Base-by-base conservation (phyloP, 345 rosid genomes). In the Xanthoceras sorbifolium region DNA sequence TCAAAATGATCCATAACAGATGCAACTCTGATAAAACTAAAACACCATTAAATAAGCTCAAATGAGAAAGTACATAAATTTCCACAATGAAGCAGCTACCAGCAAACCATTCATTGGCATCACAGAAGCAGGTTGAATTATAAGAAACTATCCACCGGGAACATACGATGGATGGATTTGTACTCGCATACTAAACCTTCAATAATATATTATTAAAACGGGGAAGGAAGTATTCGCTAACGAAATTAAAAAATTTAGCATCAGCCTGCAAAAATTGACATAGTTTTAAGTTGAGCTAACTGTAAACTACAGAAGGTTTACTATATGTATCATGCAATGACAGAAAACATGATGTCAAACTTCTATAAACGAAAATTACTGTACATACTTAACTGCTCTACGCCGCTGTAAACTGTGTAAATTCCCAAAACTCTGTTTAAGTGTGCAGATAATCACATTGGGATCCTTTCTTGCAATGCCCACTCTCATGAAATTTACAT, bases 391-490 rank as follows among this genome's bases (percentile, higher is more conserved):
- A 69, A 79, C 82, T 71, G 71, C 67, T 34, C 77, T 78, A 80
- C 8, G 48, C 71, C 64, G 72, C 82, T 62, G 32, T 66, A n/a
- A 23, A 50, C 4, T 50, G 8, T 9, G 8, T 9, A 72, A 76
- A 73, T 61, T 77, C 67, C 63, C 67, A 73, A 66, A 68, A 38
- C 75, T 84, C 79, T 20, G 8, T 17, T 57, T 5, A 88, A 74
- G 83, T 78, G 84, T 91, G 94, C 72, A 88, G 75, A 81, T 86
- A 92, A 82, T 87, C 89, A 85, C 97, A 92, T 12, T 86, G 77
- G 31, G 97, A 82, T 55, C 95, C 97, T 81, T 89, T 93, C 84
- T 83, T 88, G 82, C 97, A 91, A 69, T 84, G 85, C 62, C 97
- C 96, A 57, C 40, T 82, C 83, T 88, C 91, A 17, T 84, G 87